Percentiles rank a stretch among this genome's conserved stretches.
Evolutionary conservation across 148 eudicot species (phyloP).

Genomic region (Talinum fruticosum): DNA sequence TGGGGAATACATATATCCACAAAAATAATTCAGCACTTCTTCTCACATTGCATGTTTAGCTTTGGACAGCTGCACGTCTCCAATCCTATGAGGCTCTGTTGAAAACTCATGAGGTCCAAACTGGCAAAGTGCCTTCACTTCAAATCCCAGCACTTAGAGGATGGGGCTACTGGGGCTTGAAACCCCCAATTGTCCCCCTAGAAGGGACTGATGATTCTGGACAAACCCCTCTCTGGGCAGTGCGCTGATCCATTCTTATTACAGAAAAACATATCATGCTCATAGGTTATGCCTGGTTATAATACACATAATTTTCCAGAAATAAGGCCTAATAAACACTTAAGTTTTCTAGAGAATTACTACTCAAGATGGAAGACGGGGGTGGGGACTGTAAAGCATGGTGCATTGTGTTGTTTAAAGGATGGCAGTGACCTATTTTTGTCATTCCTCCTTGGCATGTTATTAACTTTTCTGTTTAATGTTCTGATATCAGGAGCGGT

Average conservation of each 20-base stretch:
- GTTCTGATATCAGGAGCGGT: constrained; percentile 43
- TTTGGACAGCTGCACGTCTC: no score
- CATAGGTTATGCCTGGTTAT: not conserved
- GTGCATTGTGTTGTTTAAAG: no score
- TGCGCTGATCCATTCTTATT: not conserved
- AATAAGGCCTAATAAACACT: not conserved
- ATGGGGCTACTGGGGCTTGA: not conserved
- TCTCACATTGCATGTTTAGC: not conserved
- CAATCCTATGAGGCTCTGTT: not conserved
- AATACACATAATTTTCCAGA: no score
- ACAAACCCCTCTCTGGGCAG: not conserved
- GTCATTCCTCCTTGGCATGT: not conserved
- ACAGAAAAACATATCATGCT: not conserved
- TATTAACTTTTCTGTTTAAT: constrained; percentile 5
- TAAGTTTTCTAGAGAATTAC: not conserved
- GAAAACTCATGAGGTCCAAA: not conserved
- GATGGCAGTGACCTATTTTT: no score
- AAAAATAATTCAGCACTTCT: no score
- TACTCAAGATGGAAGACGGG: no score
- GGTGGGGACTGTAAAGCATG: no score
- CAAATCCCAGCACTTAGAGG: not conserved
- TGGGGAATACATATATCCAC: no score
- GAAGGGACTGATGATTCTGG: not conserved
- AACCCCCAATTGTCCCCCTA: not conserved
- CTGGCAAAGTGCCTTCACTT: not conserved